Percentiles rank a stretch among this genome's conserved stretches.
These are phyloP conservation scores for Helotiales sp. DNA, from an alignment of 2,329 filamentous ascomycete genomes.

Conservation along the genomic window DNA sequence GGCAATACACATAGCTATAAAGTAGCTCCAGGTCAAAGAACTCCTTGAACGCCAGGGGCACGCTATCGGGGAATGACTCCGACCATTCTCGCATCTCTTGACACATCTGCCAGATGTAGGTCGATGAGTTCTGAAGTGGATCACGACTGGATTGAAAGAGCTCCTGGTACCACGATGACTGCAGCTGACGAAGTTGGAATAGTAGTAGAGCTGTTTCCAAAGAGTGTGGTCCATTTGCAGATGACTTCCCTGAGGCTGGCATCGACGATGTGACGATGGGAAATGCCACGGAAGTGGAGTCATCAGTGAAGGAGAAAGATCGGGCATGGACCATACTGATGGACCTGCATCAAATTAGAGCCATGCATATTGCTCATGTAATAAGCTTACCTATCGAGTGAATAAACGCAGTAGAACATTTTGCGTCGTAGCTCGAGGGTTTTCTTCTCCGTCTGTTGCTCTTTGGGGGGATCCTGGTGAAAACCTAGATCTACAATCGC, in stretches of 20 bases:
- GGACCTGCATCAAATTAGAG: conserved; percentile 56
- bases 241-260: conserved; percentile 40
- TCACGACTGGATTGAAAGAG: conserved; percentile 79
- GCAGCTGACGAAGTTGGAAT: conserved; percentile 81
- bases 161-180: conserved; percentile 89
- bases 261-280: conserved; percentile 55
- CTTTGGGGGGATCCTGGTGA: conserved; percentile 85
- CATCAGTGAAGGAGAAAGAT: conserved; percentile 92
- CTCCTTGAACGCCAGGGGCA: conserved; percentile 69
- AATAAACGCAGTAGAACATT: conserved; percentile 90
- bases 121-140: conserved; percentile 69
- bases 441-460: conserved; percentile 68
- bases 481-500: conserved; percentile 88
- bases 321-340: conserved; percentile 88
- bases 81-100: conserved; percentile 81
- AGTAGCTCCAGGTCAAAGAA: conserved; percentile 87
- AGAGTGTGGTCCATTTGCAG: conserved; percentile 50
- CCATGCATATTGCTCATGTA: not conserved
- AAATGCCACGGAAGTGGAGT: conserved; percentile 80
- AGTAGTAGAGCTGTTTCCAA: conserved; percentile 76
- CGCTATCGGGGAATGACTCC: conserved; percentile 70
- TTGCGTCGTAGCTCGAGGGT: conserved; percentile 78
- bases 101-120: conserved; percentile 78
- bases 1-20: conserved; percentile 89
- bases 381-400: conserved; percentile 74